These are phyloP conservation scores for Rosa chinensis DNA, from an alignment of 306 rosid species.

Conservation along the genomic window DNA sequence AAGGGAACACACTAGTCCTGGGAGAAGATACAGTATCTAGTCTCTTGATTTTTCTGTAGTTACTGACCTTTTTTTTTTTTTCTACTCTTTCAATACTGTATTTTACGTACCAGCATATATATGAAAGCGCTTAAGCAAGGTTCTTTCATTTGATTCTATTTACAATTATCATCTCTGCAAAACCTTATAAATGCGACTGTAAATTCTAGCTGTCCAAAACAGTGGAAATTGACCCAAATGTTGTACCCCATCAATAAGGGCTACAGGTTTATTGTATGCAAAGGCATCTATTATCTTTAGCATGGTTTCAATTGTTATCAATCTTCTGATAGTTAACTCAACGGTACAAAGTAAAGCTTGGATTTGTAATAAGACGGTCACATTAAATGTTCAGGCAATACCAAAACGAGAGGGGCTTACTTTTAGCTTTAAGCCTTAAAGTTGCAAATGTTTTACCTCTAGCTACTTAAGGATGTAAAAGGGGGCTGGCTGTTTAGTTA, in stretches of 20 bases:
- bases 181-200: background rate
- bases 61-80: background rate
- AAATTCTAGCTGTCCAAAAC: background rate
- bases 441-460: background rate
- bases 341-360: background rate
- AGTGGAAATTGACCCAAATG: background rate
- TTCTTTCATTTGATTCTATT: slow-evolving; percentile 2
- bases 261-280: background rate
- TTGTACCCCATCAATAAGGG: background rate
- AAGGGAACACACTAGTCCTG: background rate
- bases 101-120: slow-evolving; percentile 2
- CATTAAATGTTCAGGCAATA: background rate
- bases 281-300: background rate
- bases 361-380: background rate
- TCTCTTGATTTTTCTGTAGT: background rate
- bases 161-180: no score
- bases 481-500: background rate
- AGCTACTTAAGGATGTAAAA: background rate
- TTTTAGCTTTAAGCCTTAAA: background rate
- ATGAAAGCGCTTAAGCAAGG: background rate
- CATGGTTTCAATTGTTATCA: background rate
- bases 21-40: background rate
- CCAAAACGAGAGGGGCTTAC: background rate
- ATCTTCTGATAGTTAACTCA: background rate
- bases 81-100: background rate